These are phyloP conservation scores for Symmetrospora coprosmae DNA, from an alignment of 768 basidiomycete genomes.

Conservation along the genomic window DNA sequence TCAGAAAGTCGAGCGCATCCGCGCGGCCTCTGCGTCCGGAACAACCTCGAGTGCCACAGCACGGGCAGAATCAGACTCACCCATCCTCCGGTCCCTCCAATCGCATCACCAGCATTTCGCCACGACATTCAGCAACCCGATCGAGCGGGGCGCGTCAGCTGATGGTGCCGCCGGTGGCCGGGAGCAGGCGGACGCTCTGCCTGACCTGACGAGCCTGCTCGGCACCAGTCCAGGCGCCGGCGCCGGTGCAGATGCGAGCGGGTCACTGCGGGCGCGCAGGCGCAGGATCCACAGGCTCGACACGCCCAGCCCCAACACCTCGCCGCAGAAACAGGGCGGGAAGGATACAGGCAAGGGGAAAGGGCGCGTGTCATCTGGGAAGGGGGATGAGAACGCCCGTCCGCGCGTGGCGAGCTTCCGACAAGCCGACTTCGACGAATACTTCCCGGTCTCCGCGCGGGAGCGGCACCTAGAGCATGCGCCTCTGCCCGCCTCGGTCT, in stretches of 20 bases:
- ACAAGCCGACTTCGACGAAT: conserved; percentile 6
- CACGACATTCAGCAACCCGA: conserved; percentile 7
- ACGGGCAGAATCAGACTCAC: neutral
- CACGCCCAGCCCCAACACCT: neutral
- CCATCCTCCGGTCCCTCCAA: conserved; percentile 4
- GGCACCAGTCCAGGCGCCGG: neutral
- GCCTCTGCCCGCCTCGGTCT: neutral
- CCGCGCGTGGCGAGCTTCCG: too few relatives aligned
- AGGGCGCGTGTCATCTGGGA: neutral
- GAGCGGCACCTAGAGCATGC: neutral
- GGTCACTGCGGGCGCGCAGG: neutral
- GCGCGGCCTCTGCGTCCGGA: neutral
- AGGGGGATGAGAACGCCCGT: neutral
- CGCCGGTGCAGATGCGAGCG: neutral
- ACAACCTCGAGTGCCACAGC: too few relatives aligned
- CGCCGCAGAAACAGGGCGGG: neutral
- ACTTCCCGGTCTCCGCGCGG: conserved; percentile 6
- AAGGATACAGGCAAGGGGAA: neutral
- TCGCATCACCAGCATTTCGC: neutral
- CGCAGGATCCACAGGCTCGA: conserved; percentile 3
- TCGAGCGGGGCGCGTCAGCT: too few relatives aligned
- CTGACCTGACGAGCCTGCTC: neutral
- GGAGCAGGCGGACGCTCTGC: neutral
- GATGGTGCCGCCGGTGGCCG: neutral
- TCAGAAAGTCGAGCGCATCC: neutral